These are phyloP conservation scores for Epichloe brachyelytri DNA, from an alignment of 2,329 filamentous ascomycete species.

Conservation along the genomic window DNA sequence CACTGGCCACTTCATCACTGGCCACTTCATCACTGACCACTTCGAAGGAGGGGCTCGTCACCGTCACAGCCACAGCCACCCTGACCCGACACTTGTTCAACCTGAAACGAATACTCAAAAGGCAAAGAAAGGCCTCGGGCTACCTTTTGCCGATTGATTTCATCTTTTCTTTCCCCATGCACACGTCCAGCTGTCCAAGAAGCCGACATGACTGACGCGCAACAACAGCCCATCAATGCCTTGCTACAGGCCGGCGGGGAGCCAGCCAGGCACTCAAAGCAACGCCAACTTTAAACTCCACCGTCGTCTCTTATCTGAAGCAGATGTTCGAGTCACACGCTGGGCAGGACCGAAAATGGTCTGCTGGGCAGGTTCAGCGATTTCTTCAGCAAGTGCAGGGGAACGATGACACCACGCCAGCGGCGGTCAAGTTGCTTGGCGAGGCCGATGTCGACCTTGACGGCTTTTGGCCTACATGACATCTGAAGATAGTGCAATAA, in stretches of 20 bases:
- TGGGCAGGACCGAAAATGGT: slow-evolving; percentile 30
- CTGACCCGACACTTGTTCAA: neutral
- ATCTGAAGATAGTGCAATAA: slow-evolving; percentile 31
- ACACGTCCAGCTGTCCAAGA: neutral
- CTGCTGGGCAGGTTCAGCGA: slow-evolving; percentile 27
- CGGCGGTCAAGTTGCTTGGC: slow-evolving; percentile 15
- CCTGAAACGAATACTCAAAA: neutral
- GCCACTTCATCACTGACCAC: neutral
- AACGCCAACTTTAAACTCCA: slow-evolving; percentile 28
- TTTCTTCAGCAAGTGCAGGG: slow-evolving; percentile 36
- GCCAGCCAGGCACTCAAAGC: slow-evolving; percentile 27
- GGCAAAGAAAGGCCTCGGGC: neutral
- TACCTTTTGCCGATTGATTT: neutral
- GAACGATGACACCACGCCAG: slow-evolving; percentile 20
- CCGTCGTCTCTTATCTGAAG: slow-evolving; percentile 29
- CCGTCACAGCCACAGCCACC: neutral
- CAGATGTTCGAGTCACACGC: slow-evolving; percentile 33
- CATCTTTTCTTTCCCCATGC: neutral
- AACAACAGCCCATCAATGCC: slow-evolving; percentile 11
- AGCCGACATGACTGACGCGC: slow-evolving; percentile 1
- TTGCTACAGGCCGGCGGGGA: slow-evolving; percentile 35
- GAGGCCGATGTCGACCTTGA: slow-evolving; percentile 29
- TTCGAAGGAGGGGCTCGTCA: neutral
- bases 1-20: neutral
- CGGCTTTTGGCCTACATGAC: slow-evolving; percentile 44